A percentile compares a stretch with the other conserved stretches of the same genome.
Conservation (phyloP, 352 stramenopile species). For the Pythium pectinolyticum region DNA sequence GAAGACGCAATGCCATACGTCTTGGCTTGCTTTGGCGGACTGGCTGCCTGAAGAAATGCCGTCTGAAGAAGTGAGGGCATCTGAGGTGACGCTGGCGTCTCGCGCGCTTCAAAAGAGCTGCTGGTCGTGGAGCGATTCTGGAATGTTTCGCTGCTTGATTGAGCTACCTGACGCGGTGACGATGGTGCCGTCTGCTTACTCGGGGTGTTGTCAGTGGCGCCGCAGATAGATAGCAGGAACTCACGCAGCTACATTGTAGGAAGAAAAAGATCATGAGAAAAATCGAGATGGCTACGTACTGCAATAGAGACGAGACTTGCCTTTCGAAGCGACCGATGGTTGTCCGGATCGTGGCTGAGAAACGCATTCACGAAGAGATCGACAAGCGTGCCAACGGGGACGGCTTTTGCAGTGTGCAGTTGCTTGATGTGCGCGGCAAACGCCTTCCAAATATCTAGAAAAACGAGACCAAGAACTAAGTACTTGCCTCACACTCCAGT, state of each 20-base stretch:
- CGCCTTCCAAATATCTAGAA: constrained; percentile 69
- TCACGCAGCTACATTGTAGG: constrained; percentile 51
- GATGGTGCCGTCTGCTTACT: constrained; percentile 3
- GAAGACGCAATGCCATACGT: constrained; percentile 51
- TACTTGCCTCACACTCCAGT: neutral
- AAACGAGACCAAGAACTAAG: neutral
- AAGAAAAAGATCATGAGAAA: neutral
- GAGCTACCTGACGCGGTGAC: constrained; percentile 2
- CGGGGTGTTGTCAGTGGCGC: constrained; percentile 27
- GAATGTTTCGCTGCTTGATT: neutral
- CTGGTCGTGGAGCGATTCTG: neutral
- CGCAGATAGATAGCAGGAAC: constrained; percentile 51
- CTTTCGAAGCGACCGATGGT: constrained; percentile 71
- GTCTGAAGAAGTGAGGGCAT: constrained; percentile 58
- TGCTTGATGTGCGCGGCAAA: constrained; percentile 61
- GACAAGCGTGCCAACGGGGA: constrained; percentile 37
- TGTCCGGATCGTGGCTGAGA: constrained; percentile 50
- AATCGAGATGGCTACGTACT: neutral
- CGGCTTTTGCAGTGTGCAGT: constrained; percentile 43
- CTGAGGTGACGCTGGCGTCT: constrained; percentile 11
- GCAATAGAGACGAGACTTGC: constrained; percentile 19
- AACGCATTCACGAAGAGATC: constrained; percentile 56
- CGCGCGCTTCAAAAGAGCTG: neutral
- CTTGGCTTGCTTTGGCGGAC: constrained; percentile 46
- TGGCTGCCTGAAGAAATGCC: constrained; percentile 57